Evolutionary conservation across 768 basidiomycete species (phyloP).

Genomic region (Amanita rimosa): DNA sequence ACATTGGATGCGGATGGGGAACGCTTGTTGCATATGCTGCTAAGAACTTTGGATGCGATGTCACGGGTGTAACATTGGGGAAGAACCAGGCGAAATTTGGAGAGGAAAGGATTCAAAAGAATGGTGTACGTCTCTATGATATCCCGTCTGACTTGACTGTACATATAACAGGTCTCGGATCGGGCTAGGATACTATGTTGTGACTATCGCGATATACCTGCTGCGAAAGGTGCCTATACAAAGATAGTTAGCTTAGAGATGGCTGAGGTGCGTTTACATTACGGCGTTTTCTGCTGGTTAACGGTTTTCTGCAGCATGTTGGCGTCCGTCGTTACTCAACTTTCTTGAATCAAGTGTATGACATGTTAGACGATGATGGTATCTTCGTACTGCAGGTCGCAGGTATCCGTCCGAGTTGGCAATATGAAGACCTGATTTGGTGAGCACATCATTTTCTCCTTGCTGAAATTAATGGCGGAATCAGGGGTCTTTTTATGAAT

Average conservation of each 20-base stretch:
- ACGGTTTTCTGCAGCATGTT: slow-evolving; percentile 55
- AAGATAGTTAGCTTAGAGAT: slow-evolving; percentile 97
- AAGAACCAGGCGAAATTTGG: slow-evolving; percentile 91
- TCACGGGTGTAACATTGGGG: slow-evolving; percentile 89
- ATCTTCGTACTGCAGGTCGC: slow-evolving; percentile 96
- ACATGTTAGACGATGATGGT: slow-evolving; percentile 90
- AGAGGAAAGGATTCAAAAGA: slow-evolving; percentile 73
- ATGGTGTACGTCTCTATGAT: slow-evolving; percentile 39
- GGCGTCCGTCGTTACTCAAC: slow-evolving; percentile 85
- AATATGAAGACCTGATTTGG: slow-evolving; percentile 97
- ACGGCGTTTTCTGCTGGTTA: not conserved
- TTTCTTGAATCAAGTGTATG: slow-evolving; percentile 88
- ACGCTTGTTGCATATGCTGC: slow-evolving; percentile 90
- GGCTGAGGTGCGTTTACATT: slow-evolving; percentile 63
- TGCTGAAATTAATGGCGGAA: not conserved
- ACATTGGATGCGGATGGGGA: slow-evolving; percentile 94
- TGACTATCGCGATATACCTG: slow-evolving; percentile 88
- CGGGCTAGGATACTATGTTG: slow-evolving; percentile 87
- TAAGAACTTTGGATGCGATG: slow-evolving; percentile 96
- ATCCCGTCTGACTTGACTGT: not conserved
- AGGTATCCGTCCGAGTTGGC: slow-evolving; percentile 92
- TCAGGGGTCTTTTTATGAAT: slow-evolving; percentile 90
- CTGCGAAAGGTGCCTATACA: slow-evolving; percentile 60
- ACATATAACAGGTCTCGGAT: slow-evolving; percentile 21
- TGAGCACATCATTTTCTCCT: slow-evolving; percentile 16